A percentile compares a stretch with the other conserved stretches of the same genome.
Conservation (phyloP, 768 basidiomycete species). For the Tulasnella sp. region DNA sequence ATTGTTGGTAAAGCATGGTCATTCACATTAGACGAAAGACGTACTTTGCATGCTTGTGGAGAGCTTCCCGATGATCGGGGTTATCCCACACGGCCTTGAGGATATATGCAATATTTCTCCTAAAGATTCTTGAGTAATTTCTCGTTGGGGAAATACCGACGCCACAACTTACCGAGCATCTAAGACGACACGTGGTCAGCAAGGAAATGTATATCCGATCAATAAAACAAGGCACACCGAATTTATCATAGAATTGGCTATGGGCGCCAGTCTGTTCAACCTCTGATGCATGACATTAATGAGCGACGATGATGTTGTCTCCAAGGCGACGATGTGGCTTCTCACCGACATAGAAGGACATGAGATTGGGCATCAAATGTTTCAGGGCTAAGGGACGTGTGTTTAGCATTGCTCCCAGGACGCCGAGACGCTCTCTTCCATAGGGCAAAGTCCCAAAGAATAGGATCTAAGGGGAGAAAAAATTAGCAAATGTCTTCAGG, state of each 20-base stretch:
- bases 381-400: slow-evolving; percentile 73
- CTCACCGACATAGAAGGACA: slow-evolving; percentile 88
- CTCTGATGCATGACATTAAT: slow-evolving; percentile 37
- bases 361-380: slow-evolving; percentile 80
- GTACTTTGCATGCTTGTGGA: slow-evolving; percentile 34
- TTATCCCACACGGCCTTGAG: slow-evolving; percentile 89
- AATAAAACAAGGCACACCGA: slow-evolving; percentile 42
- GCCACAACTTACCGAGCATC: slow-evolving; percentile 38
- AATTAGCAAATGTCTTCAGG: not conserved
- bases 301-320: not conserved
- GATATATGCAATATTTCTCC: slow-evolving; percentile 71
- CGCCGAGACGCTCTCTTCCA: slow-evolving; percentile 50
- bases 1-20: not conserved
- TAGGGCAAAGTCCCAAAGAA: slow-evolving; percentile 57
- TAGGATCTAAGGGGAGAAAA: slow-evolving; percentile 37
- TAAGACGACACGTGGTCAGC: slow-evolving; percentile 20
- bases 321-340: not conserved
- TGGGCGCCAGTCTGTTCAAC: slow-evolving; percentile 96
- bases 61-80: slow-evolving; percentile 71
- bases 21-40: not conserved
- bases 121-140: slow-evolving; percentile 20
- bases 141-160: too few species aligned
- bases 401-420: slow-evolving; percentile 73
- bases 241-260: slow-evolving; percentile 98
- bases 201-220: slow-evolving; percentile 9